phyloP scores from a whole-genome alignment of 306 rosid genomes.

The Arachis stenosperma region DNA sequence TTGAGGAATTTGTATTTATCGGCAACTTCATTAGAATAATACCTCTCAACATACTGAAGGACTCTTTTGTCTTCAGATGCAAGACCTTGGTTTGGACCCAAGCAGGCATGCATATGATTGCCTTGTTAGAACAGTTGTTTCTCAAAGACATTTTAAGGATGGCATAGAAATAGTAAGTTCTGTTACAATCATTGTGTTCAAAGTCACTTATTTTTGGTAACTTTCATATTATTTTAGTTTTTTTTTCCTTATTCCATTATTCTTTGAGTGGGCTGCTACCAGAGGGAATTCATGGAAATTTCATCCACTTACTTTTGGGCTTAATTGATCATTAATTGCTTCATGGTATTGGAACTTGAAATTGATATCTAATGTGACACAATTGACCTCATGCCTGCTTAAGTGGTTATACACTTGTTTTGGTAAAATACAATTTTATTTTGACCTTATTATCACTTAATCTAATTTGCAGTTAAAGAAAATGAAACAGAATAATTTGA shows the following conservation, averaged over 20 bases:
- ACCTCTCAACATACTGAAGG: constrained; percentile 45
- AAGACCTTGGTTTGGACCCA: constrained; percentile 72
- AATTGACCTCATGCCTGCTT: constrained; percentile 25
- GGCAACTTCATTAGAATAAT: constrained; percentile 36
- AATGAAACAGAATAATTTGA: constrained; percentile 69
- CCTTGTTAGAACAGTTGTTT: constrained; percentile 62
- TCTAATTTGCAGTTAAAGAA: constrained; percentile 60
- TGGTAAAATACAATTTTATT: constrained; percentile 10
- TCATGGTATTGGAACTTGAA: constrained; percentile 35
- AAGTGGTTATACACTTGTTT: neutral
- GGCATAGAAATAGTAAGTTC: constrained; percentile 70
- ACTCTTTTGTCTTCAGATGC: constrained; percentile 66
- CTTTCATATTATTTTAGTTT: neutral
- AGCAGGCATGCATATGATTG: constrained; percentile 65
- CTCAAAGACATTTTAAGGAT: constrained; percentile 50
- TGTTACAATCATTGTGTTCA: constrained; percentile 23
- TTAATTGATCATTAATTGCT: neutral
- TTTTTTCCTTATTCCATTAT: neutral
- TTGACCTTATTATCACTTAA: constrained; percentile 34
- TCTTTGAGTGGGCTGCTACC: constrained; percentile 10
- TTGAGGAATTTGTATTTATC: constrained; percentile 23
- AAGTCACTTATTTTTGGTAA: constrained; percentile 25
- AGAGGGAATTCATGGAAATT: constrained; percentile 26
- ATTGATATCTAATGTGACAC: constrained; percentile 24
- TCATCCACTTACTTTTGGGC: constrained; percentile 5